phyloP scores from a whole-genome alignment of 179 eudicot genomes.

The Beta lomatogona region DNA sequence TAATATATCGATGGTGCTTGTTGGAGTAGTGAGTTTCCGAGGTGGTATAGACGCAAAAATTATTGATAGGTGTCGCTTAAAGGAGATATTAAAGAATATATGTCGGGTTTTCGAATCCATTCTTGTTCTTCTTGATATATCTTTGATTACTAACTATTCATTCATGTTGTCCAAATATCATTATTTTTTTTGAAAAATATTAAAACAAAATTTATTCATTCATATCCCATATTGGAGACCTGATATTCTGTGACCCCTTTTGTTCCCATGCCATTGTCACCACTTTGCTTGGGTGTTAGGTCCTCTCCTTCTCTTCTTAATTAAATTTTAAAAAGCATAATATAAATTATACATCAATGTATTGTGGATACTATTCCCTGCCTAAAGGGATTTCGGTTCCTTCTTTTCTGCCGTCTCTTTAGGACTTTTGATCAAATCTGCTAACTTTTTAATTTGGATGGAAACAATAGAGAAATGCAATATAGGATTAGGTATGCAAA shows the following conservation, averaged over 20 bases:
- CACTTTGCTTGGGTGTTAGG: conserved; percentile 6
- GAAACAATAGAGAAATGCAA: not conserved
- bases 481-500: not conserved
- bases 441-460: not conserved
- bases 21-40: conserved; percentile 19
- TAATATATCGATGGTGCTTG: conserved; percentile 18
- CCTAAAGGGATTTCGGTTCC: conserved; percentile 26
- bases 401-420: conserved; percentile 27
- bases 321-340: not conserved
- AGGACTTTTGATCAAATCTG: conserved; percentile 18
- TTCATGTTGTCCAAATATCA: not conserved
- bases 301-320: not conserved
- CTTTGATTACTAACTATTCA: conserved; percentile 4
- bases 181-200: not conserved
- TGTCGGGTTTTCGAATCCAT: not conserved
- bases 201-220: not conserved
- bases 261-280: conserved; percentile 14
- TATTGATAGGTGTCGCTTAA: conserved; percentile 18
- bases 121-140: not conserved
- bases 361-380: conserved; percentile 38
- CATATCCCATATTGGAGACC: conserved; percentile 6
- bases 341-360: not conserved
- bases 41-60: conserved; percentile 7
- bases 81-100: conserved; percentile 28
- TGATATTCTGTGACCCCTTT: conserved; percentile 18